Percentiles rank a stretch among this genome's conserved stretches.
These are phyloP conservation scores for Penicillium sclerotiorum DNA, from an alignment of 2,329 filamentous ascomycete genomes.

Conservation along the genomic window DNA sequence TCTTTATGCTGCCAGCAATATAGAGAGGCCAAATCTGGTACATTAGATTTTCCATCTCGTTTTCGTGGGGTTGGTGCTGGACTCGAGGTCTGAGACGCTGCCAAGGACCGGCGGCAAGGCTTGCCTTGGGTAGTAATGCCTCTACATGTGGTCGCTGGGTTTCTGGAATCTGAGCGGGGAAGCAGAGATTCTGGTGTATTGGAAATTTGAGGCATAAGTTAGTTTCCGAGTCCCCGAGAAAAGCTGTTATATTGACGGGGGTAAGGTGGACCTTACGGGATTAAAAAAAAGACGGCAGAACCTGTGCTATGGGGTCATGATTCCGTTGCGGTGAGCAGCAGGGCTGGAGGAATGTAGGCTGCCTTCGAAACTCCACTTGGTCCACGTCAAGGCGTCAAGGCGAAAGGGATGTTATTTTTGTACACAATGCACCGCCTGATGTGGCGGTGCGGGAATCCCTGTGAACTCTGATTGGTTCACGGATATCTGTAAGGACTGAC, in stretches of 20 bases:
- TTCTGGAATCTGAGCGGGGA: slow-evolving; percentile 78
- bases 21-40: slow-evolving; percentile 44
- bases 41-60: slow-evolving; percentile 23
- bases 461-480: not conserved
- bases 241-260: not conserved
- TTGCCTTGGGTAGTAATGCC: slow-evolving; percentile 82
- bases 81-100: slow-evolving; percentile 45
- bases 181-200: slow-evolving; percentile 81
- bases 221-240: not conserved
- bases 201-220: slow-evolving; percentile 64
- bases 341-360: slow-evolving; percentile 6
- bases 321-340: slow-evolving; percentile 8
- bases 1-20: slow-evolving; percentile 98
- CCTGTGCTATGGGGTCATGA: not conserved
- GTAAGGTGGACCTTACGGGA: slow-evolving; percentile 1
- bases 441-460: not conserved
- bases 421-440: slow-evolving; percentile 6
- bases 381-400: slow-evolving; percentile 4
- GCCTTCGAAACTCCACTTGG: slow-evolving; percentile 9
- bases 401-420: slow-evolving; percentile 11
- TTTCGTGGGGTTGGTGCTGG: slow-evolving; percentile 28
- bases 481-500: no score
- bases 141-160: slow-evolving; percentile 81
- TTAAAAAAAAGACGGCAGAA: slow-evolving; percentile 1
- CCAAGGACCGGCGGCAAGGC: slow-evolving; percentile 75